Conservation (phyloP, 495 filamentous ascomycete genomes). For the Platismatia glauca region DNA sequence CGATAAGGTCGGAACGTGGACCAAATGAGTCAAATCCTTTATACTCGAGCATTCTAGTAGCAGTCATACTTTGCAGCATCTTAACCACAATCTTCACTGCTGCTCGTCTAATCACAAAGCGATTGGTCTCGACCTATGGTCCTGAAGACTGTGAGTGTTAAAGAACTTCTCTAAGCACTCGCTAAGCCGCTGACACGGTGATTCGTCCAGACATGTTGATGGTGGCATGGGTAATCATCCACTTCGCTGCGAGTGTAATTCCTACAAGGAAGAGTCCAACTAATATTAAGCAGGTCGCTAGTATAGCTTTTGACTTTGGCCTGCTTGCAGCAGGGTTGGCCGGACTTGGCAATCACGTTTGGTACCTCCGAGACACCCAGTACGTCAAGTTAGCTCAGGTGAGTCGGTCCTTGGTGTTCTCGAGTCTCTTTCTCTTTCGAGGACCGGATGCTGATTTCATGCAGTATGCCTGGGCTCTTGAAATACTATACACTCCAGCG, state of each 20-base stretch:
- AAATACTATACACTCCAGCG: conserved; percentile 17
- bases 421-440: too few species aligned
- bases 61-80: conserved; percentile 6
- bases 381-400: not conserved
- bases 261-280: not conserved
- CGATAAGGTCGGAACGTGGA: not conserved
- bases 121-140: not conserved
- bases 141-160: conserved; percentile 7
- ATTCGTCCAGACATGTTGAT: not conserved
- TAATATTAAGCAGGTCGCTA: not conserved
- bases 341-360: not conserved
- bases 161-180: accelerated
- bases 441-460: not conserved
- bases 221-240: not conserved
- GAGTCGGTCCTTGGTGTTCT: not conserved
- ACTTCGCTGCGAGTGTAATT: too few species aligned
- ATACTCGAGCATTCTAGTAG: not conserved
- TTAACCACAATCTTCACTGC: conserved; percentile 5
- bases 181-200: not conserved
- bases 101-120: not conserved
- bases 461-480: conserved; percentile 17
- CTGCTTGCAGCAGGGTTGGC: not conserved
- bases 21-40: not conserved
- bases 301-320: not conserved
- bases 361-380: not conserved